Evolutionary conservation across 106 monocot species (phyloP).

Genomic region (Narthecium ossifragum): DNA sequence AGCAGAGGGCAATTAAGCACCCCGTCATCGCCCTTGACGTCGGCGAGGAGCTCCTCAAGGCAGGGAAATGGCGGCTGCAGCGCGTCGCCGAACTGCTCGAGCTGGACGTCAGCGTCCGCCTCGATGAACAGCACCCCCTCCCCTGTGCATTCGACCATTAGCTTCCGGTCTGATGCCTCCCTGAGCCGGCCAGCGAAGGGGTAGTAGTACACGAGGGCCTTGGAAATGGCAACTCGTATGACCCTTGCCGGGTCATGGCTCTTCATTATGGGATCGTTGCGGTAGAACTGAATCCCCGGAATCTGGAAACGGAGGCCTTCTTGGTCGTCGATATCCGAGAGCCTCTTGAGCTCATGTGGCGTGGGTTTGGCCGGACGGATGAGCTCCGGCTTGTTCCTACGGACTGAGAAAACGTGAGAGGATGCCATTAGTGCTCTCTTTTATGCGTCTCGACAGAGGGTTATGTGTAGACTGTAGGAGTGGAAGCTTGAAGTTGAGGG

Average conservation of each 20-base stretch:
- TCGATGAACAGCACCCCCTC: conserved; percentile 73
- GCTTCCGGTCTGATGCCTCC: conserved; percentile 33
- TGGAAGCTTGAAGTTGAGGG: no score
- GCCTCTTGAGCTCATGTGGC: conserved; percentile 27
- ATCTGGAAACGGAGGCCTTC: conserved; percentile 38
- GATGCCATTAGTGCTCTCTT: neutral
- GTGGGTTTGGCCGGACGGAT: conserved; percentile 26
- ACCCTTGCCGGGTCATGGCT: conserved; percentile 32
- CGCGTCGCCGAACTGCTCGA: conserved; percentile 46
- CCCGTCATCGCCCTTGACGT: conserved; percentile 32
- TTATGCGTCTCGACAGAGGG: neutral
- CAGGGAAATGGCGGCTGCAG: conserved; percentile 59
- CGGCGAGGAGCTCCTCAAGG: conserved; percentile 41
- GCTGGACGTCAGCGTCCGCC: conserved; percentile 55
- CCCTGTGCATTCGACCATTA: conserved; percentile 66
- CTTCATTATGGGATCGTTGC: neutral
- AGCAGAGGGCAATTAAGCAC: conserved; percentile 45
- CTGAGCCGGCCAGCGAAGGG: conserved; percentile 60
- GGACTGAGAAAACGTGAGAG: conserved; percentile 19
- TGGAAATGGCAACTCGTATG: conserved; percentile 38
- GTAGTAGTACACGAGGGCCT: conserved; percentile 57
- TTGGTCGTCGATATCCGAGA: conserved; percentile 48
- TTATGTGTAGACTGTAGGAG: no score
- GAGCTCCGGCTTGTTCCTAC: conserved; percentile 14
- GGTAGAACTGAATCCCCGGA: conserved; percentile 34